Conservation (phyloP, 1,284 basidiomycete genomes). For the Moesziomyces sp. region DNA sequence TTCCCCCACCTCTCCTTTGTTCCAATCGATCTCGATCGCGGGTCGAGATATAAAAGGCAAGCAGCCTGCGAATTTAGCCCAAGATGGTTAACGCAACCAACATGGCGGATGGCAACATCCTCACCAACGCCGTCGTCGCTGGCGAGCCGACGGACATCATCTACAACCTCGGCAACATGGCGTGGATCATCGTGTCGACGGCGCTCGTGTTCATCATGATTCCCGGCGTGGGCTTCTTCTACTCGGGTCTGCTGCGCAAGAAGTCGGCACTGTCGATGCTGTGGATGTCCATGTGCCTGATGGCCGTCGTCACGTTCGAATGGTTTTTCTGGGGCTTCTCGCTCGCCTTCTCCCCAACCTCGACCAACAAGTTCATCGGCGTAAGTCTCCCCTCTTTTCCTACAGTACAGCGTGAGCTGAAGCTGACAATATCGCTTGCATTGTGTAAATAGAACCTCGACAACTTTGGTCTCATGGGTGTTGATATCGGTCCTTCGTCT, state of each 20-base stretch:
- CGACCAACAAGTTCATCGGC: constrained; percentile 70
- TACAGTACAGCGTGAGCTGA: neutral
- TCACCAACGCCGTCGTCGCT: constrained; percentile 16
- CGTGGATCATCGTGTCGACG: constrained; percentile 70
- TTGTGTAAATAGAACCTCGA: constrained; percentile 70
- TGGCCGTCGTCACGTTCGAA: constrained; percentile 80
- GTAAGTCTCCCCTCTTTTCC: constrained; percentile 22
- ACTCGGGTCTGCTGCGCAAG: constrained; percentile 81
- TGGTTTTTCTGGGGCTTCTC: constrained; percentile 69
- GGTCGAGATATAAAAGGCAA: neutral
- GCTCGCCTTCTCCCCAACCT: constrained; percentile 69
- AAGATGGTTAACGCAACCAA: constrained; percentile 48
- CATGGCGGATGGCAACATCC: constrained; percentile 34
- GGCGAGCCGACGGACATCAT: constrained; percentile 24
- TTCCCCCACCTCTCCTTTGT: neutral
- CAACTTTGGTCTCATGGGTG: constrained; percentile 85
- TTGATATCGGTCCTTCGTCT: constrained; percentile 78
- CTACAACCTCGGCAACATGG: constrained; percentile 72
- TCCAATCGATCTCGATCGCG: neutral
- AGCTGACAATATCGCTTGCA: neutral
- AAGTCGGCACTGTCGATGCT: constrained; percentile 96
- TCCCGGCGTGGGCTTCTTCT: constrained; percentile 78
- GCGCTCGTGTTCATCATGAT: constrained; percentile 87
- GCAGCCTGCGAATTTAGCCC: constrained; percentile 1
- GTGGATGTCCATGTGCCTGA: constrained; percentile 80